Evolutionary conservation across 495 filamentous ascomycete species (phyloP), one percentile per base, ranked within the genome.

Genomic region (Penicillium samsonianum): DNA sequence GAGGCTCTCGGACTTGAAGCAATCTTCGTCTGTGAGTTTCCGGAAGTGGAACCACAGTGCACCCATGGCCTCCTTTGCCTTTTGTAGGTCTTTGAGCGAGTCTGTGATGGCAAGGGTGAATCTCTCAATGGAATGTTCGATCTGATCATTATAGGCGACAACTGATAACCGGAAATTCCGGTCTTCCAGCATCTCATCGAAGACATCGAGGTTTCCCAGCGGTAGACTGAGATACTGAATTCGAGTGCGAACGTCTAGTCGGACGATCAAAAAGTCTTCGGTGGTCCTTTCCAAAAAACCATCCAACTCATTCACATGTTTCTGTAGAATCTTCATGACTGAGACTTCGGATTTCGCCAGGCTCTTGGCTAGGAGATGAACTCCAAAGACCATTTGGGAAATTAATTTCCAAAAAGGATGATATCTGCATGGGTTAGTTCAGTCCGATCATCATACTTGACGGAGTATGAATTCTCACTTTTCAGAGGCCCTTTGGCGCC

Each of bases 291-390:
- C 89, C 12, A 97, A 73, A 69, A 96, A 97, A 55, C 87, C 85
- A 69, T 98, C 94, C 35, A 98, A 80, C 67, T 97, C 95, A 67
- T 96, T 86, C 44, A 98, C 92, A 71, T 98, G 94, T 19, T 80
- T 84, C 67, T 96, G 90, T 44, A 98, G 82, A 46, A 98, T 98
- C 44, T 83, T 86, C 61, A 96, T 84, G 16, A 97, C 93, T 58
- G 92, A 86, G 17, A 83, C 79, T 40, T 97, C 88, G 55, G 90
- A 92, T 72, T 91, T 96, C 17, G 94, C 93, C 59, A 95, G 82
- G 46, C 84, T 83, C 63, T 92, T 87, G 33, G 93, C 85, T 31
- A 98, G 76, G 12, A 98, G 80, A 73, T 97, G 90, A 30, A 98
- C 84, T 26, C 95, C 94, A 69, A 97, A 98, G 0, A 88, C 87